Percentiles rank a stretch among this genome's conserved stretches.
These are phyloP conservation scores for Pleurotus tuber-regium DNA, from an alignment of 768 basidiomycete species.

Conservation along the genomic window DNA sequence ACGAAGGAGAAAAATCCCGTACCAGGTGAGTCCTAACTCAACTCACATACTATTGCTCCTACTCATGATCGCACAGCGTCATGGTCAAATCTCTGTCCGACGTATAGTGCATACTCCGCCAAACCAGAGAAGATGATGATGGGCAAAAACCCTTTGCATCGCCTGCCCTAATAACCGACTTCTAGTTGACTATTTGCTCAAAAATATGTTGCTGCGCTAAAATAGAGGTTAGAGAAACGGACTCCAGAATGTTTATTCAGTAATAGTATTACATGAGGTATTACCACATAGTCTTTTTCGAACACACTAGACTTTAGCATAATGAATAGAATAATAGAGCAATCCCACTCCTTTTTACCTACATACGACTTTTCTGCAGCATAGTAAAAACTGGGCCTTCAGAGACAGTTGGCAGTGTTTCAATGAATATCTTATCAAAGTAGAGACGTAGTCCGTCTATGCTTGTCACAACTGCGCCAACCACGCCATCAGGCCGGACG, in stretches of 20 bases:
- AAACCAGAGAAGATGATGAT: conserved; percentile 8
- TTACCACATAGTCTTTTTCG: too few species aligned
- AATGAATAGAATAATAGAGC: too few species aligned
- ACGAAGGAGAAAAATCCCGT: conserved; percentile 1
- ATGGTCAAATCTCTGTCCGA: conserved; percentile 7
- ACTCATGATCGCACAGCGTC: neutral
- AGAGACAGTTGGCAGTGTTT: too few species aligned
- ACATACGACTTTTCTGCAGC: too few species aligned
- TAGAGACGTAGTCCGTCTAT: conserved; percentile 30
- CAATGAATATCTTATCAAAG: too few species aligned
- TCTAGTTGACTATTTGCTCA: neutral
- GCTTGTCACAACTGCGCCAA: conserved; percentile 37
- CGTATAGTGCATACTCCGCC: neutral
- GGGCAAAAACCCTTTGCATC: conserved; percentile 7
- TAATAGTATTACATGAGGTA: too few species aligned
- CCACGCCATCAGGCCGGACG: conserved; percentile 44
- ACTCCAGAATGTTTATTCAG: neutral
- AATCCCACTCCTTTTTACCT: too few species aligned
- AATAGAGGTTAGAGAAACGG: neutral
- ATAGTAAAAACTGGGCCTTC: too few species aligned
- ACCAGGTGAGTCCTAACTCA: neutral
- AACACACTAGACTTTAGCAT: too few species aligned
- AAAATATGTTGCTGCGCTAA: neutral
- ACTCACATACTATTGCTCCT: neutral
- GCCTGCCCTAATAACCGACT: neutral